These are phyloP conservation scores for Citrus reticulata DNA, from an alignment of 345 rosid species.

Conservation along the genomic window DNA sequence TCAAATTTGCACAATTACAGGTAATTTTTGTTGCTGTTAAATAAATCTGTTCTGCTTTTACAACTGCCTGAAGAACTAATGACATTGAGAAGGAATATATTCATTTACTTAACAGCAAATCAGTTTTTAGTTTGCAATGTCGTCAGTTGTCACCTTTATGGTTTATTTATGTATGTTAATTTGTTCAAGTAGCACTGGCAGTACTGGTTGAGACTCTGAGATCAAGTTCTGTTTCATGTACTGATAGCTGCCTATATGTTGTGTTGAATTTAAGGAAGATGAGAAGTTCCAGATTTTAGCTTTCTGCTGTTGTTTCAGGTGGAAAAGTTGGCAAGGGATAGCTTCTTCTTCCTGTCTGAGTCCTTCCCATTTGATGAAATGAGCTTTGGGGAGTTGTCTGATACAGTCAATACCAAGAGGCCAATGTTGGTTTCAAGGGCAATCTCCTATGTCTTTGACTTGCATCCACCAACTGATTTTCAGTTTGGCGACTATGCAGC, in stretches of 20 bases:
- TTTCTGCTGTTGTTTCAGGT: conserved; percentile 36
- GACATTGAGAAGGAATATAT: not conserved
- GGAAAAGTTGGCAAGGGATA: conserved; percentile 67
- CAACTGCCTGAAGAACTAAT: not conserved
- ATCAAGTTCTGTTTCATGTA: not conserved
- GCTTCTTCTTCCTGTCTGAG: conserved; percentile 76
- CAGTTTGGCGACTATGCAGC: conserved; percentile 49
- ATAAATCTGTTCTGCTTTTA: not conserved
- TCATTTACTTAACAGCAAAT: not conserved
- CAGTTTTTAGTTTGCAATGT: not conserved
- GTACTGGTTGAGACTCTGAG: not conserved
- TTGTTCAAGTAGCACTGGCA: not conserved
- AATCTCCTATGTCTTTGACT: conserved; percentile 61
- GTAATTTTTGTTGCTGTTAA: conserved; percentile 27
- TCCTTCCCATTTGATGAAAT: conserved; percentile 67
- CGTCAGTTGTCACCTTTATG: not conserved
- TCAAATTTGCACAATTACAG: conserved; percentile 69
- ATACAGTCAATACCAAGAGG: conserved; percentile 33
- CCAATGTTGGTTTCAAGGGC: conserved; percentile 58
- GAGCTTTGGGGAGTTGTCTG: conserved; percentile 58
- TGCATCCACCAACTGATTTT: conserved; percentile 56
- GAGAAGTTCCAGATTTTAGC: not conserved
- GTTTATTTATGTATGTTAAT: not conserved
- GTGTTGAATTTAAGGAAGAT: not conserved
- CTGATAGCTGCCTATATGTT: not conserved